Conservation (phyloP, 2,329 filamentous ascomycete genomes). For the Nigrospora osmanthi region DNA sequence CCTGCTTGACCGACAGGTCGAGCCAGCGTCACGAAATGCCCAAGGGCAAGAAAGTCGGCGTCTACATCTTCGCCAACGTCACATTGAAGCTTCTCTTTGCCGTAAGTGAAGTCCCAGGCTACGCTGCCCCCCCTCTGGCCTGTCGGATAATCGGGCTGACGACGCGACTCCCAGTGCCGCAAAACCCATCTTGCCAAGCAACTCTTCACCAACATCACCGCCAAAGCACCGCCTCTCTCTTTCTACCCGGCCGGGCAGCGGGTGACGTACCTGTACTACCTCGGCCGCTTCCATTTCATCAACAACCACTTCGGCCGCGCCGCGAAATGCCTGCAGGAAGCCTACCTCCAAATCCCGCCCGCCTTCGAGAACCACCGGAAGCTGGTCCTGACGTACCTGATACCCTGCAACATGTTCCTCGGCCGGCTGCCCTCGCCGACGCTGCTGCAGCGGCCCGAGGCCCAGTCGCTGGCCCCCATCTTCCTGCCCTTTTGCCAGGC, state of each 20-base stretch:
- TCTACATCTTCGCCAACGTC: slow-evolving; percentile 88
- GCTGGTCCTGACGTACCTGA: slow-evolving; percentile 75
- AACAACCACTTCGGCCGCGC: slow-evolving; percentile 78
- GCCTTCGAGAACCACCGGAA: slow-evolving; percentile 65
- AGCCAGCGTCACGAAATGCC: slow-evolving; percentile 59
- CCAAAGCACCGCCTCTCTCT: slow-evolving; percentile 71
- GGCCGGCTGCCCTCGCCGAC: slow-evolving; percentile 68
- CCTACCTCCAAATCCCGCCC: slow-evolving; percentile 62
- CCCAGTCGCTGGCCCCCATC: slow-evolving; percentile 51
- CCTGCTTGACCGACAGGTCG: slow-evolving; percentile 75
- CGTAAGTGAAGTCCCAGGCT: slow-evolving; percentile 31
- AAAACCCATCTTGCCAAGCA: slow-evolving; percentile 80
- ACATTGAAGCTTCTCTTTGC: slow-evolving; percentile 84
- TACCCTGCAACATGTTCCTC: slow-evolving; percentile 74
- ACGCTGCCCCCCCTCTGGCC: neutral
- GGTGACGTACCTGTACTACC: slow-evolving; percentile 90
- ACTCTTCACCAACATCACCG: slow-evolving; percentile 81
- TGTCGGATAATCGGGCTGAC: neutral
- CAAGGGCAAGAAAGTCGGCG: slow-evolving; percentile 77
- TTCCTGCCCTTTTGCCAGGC: slow-evolving; percentile 69
- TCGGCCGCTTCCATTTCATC: slow-evolving; percentile 82
- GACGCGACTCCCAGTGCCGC: slow-evolving; percentile 46
- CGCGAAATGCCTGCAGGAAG: slow-evolving; percentile 64
- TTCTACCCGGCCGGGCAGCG: slow-evolving; percentile 80
- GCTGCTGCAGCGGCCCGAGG: slow-evolving; percentile 65